Base-by-base conservation (phyloP, 768 basidiomycete species). In the Leccinum arenicola region DNA sequence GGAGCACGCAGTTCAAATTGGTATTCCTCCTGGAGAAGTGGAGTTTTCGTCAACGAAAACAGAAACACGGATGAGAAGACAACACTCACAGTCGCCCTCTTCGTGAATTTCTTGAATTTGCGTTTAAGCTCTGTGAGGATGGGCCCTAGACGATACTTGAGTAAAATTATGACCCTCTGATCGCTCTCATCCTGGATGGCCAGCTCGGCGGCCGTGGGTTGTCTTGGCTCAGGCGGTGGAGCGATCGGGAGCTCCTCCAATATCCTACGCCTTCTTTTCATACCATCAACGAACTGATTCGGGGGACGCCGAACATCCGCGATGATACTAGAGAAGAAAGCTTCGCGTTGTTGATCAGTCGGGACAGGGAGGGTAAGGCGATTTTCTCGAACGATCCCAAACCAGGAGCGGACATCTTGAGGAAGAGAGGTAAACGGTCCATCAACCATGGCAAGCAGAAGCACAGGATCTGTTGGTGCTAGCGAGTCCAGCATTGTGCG, bases 401-500 rank as follows among this genome's bases (percentile, higher is more conserved):
- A 99, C 96, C 97, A 98, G 5, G 83, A 78, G 50, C 86, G 84
- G 21, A 98, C 93, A 64, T 98, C 97, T 2, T 74, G 72, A 0
- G 94, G 93, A 0, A 98, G 76, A 5, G 84, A 78, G 4, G 78
- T 67, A 67, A 90, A 86, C 0, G 78, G 69, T 1, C 90, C 93
- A 59, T 98, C 95, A 17, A 93, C 87, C 21, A 98, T 80, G 11
- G 92, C 95, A 10, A 99, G 82, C 5, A 98, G 78, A 12, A 99
- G 82, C n/a, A 99, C 83, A 3, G 95, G 96, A 67, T 98, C 97
- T 0, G 91, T 90, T 0, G 97, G 92, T 0, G 89, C 80, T 6
- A 99, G 83, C 9, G 92, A 88, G 67, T 97, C 95, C 11, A 99
- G 84, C 84, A 98, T 88, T 2, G 95, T 86, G 47, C 87, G 88